phyloP scores from a whole-genome alignment of 1,284 basidiomycete species.

The Sanghuangporus weigelae region DNA sequence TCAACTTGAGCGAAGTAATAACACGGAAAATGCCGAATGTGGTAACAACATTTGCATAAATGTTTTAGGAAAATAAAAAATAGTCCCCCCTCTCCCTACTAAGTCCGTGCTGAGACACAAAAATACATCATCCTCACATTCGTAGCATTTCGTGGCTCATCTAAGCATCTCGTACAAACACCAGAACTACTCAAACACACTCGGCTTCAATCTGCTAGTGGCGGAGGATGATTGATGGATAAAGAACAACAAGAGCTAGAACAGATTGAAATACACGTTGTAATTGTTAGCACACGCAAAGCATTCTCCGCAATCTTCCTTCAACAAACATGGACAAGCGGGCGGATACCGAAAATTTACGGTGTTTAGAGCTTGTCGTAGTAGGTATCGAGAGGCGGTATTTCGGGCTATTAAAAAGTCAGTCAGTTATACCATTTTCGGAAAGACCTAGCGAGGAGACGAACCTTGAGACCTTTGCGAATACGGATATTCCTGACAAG shows the following conservation, averaged over 20 bases:
- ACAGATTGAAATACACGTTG: background rate
- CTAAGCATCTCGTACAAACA: no score
- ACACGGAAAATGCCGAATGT: no score
- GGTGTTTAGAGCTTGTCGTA: constrained; percentile 76
- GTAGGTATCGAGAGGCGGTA: constrained; percentile 81
- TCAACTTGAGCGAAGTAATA: no score
- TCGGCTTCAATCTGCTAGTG: no score
- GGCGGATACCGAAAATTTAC: background rate
- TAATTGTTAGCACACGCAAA: background rate
- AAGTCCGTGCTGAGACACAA: no score
- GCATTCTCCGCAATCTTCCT: background rate
- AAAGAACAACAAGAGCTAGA: background rate
- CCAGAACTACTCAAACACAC: no score
- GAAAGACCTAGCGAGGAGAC: constrained; percentile 15
- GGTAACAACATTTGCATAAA: no score
- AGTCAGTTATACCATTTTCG: constrained; percentile 15
- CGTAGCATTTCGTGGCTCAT: no score
- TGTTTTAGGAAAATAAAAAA: no score
- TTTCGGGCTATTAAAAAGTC: constrained; percentile 56
- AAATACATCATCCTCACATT: no score
- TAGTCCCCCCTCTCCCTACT: no score
- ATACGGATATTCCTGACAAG: constrained; percentile 80
- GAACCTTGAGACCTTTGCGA: constrained; percentile 90
- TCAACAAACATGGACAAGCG: background rate
- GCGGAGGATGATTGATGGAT: background rate